These are phyloP conservation scores for Lipomyces mesembrius DNA, from an alignment of 805 yeast genomes.

Conservation along the genomic window DNA sequence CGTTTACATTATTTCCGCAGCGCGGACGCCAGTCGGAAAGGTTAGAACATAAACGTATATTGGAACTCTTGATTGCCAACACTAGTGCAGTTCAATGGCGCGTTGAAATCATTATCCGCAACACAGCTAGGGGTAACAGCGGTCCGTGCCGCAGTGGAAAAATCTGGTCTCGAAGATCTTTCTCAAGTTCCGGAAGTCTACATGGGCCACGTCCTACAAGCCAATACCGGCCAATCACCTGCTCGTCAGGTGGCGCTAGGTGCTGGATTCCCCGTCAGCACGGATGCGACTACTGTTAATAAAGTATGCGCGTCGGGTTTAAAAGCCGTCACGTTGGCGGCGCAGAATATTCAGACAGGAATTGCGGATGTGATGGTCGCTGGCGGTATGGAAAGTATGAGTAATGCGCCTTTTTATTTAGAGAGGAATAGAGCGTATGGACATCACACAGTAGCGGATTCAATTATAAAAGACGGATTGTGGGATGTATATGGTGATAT, in stretches of 20 bases:
- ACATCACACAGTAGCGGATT: conserved; percentile 59
- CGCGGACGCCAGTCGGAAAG: conserved; percentile 94
- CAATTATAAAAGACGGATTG: conserved; percentile 77
- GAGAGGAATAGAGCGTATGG: conserved; percentile 52
- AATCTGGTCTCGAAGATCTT: conserved; percentile 63
- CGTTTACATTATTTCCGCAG: conserved; percentile 84
- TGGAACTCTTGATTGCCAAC: not conserved
- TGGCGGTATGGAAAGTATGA: conserved; percentile 98
- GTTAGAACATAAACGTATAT: conserved; percentile 3
- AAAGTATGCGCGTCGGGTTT: conserved; percentile 97
- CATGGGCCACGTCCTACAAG: conserved; percentile 91
- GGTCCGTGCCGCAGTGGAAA: conserved; percentile 76
- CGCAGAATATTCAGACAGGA: conserved; percentile 88
- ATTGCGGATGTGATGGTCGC: conserved; percentile 90
- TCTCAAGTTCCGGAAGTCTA: conserved; percentile 76
- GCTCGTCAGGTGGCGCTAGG: conserved; percentile 96
- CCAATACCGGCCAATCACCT: conserved; percentile 95
- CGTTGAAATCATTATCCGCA: conserved; percentile 68
- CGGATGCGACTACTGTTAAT: conserved; percentile 89
- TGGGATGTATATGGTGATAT: conserved; percentile 79
- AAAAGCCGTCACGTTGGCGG: conserved; percentile 87
- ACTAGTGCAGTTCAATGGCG: conserved; percentile 66
- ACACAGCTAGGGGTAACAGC: conserved; percentile 87
- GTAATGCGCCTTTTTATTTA: conserved; percentile 87
- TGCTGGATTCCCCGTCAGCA: conserved; percentile 80